phyloP scores from a whole-genome alignment of 148 eudicot species.

The Gaultheria prostrata region DNA sequence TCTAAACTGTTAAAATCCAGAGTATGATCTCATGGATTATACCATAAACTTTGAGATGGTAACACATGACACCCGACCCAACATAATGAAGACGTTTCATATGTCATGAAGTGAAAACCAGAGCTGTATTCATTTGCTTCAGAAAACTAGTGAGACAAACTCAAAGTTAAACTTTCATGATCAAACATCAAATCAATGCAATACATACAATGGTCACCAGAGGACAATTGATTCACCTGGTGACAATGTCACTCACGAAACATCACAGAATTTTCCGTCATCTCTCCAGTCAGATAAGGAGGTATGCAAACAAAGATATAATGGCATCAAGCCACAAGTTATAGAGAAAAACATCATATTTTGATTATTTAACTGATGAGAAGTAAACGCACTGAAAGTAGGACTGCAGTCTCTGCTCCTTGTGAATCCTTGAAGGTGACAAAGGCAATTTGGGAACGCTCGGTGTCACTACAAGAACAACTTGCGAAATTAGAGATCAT shows the following conservation, averaged over 20 bases:
- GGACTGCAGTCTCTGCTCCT: conserved; percentile 91
- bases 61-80: background rate
- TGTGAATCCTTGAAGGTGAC: conserved; percentile 88
- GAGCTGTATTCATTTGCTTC: background rate
- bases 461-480: conserved; percentile 55
- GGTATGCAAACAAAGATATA: too few species aligned
- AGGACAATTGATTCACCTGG: background rate
- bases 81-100: background rate
- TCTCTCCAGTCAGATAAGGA: background rate
- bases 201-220: background rate
- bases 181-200: background rate
- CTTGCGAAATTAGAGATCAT: conserved; percentile 9
- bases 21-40: background rate
- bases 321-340: background rate
- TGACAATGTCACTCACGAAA: too few species aligned
- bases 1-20: background rate
- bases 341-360: background rate
- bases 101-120: background rate
- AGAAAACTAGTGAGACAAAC: background rate
- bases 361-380: background rate
- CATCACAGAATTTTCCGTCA: background rate
- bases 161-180: background rate
- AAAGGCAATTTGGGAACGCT: conserved; percentile 64
- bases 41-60: background rate
- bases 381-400: conserved; percentile 63